A percentile compares a stretch with the other conserved stretches of the same genome.
These are phyloP conservation scores for Periconia macrospinosa DNA, from an alignment of 2,329 filamentous ascomycete genomes.

Conservation along the genomic window DNA sequence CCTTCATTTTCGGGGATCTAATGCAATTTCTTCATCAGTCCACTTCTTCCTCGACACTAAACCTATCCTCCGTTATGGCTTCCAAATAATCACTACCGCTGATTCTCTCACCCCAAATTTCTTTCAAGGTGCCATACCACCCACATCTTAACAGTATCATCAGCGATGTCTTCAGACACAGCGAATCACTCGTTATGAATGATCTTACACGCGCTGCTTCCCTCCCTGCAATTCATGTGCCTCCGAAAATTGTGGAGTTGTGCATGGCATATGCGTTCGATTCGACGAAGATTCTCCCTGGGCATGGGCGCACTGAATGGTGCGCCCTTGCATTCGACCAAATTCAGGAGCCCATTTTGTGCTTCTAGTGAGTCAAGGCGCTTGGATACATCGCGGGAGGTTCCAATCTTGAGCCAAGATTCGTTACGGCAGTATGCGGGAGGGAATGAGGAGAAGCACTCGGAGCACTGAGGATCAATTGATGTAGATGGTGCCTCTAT, in stretches of 20 bases:
- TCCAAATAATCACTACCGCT: no score
- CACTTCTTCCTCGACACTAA: no score
- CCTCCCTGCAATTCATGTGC: not conserved
- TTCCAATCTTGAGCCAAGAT: slow-evolving; percentile 4
- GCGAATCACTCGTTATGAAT: slow-evolving; percentile 7
- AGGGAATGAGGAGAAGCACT: not conserved
- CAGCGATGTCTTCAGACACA: not conserved
- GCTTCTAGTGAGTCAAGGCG: not conserved
- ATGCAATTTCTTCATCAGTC: no score
- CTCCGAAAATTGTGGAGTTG: slow-evolving; percentile 4
- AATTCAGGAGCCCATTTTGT: not conserved
- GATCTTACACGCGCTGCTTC: not conserved
- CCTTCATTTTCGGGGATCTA: no score
- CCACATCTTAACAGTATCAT: slow-evolving; percentile 2
- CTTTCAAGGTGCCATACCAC: not conserved
- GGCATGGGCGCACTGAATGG: not conserved
- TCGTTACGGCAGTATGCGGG: not conserved
- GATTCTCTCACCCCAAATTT: not conserved
- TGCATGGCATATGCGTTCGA: slow-evolving; percentile 2
- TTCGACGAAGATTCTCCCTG: not conserved
- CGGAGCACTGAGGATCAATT: slow-evolving; percentile 1
- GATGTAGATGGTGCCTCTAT: not conserved
- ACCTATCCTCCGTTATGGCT: no score
- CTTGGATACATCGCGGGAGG: not conserved
- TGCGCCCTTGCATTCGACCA: not conserved